Evolutionary conservation across 352 stramenopile species (phyloP), one percentile per base, ranked within the genome.

Genomic region (Phytophthora rubi): DNA sequence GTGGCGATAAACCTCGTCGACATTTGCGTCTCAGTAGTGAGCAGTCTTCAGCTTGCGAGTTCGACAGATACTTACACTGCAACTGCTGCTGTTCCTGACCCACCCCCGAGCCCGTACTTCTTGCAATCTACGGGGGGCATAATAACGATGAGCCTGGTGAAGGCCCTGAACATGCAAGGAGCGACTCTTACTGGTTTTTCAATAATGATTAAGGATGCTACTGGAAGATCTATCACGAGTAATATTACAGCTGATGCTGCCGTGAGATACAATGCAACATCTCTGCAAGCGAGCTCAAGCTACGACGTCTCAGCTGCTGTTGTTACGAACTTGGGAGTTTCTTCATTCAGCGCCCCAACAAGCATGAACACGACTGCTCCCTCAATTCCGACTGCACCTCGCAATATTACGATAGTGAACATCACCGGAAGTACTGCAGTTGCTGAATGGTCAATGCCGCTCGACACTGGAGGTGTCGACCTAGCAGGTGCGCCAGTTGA

Each of bases 121-220:
- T 39, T 92, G 32, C 76, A 61, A 21, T 65, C 71, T n/a, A 91
- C 79, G 1, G 85, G 85, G 0, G 80, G 83, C 0, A 72, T 76
- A 44, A 71, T 89, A 35, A 67, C 70, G 1, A 73, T 89, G 54
- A 77, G 85, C 49, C 39, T 92, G 35, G 48, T 82, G 12, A 77
- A 76, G 18, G 72, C 83, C 9, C 23, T 48, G 9, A 89, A 90
- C 45, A 87, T 92, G 85, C 73, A 79, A 47, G 83, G 83, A 4
- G 67, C 81, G 3, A 52, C 28, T 12, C 73, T 90, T 55, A 68
- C 45, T 13, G 82, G 81, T 0, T 92, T 91, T 49, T 74, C 57
- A 0, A 54, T 92, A 15, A 66, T 57, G 28, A 53, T 85, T 6
- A 66, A 80, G 35, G 73, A 88, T 42, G 28, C 12, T 4, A 35